Base-by-base conservation (phyloP, 495 filamentous ascomycete genomes). In the Paragyromitra xinjiangensis region DNA sequence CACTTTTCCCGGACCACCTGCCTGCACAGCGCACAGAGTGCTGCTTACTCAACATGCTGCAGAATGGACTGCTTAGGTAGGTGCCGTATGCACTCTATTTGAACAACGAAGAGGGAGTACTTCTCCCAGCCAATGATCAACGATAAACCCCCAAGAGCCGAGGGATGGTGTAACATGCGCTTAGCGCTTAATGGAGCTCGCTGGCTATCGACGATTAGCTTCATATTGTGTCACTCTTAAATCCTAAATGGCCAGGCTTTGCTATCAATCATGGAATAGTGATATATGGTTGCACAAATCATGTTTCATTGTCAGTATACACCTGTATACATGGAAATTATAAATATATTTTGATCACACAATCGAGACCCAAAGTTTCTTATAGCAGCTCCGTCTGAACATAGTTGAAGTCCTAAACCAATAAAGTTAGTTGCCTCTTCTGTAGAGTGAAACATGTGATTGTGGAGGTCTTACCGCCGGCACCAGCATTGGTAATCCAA, bases 41-140 rank as follows among this genome's bases (percentile, higher is more conserved):
- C 59, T 24, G 59, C 24, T 71, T 63, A 44, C 56, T 37, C 56
- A 61, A 40, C 16, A 11, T 14, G 8, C 67, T 42, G 69, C 58
- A 51, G 69, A 24, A 65, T 37, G 6, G 37, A 19, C 37, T 63
- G 19, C 37, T 19, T 19, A 24, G 6, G 26, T 66, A 56, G 64
- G 44, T 71, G 69, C 44, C 1, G n/a, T 58, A 77, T 73, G 74
- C 74, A 77, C 69, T 77, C 69, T 77, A 77, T 77, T 77, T 73
- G 59, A 73, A 77, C 74, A 77, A 34, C 69, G 59, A 73, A 65
- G 29, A 59, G 39, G 4, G 11, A 64, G n/a, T 58, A 9, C 53
- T 51, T 39, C 50, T 71, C 22, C 26, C 58, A n/a, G 37, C n/a
- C 16, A 58, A 58, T 44, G 42, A 68, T 26, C 34, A 34, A 7